Base-by-base conservation (phyloP, 208 protist species). In the Trypanosoma scelopori region DNA sequence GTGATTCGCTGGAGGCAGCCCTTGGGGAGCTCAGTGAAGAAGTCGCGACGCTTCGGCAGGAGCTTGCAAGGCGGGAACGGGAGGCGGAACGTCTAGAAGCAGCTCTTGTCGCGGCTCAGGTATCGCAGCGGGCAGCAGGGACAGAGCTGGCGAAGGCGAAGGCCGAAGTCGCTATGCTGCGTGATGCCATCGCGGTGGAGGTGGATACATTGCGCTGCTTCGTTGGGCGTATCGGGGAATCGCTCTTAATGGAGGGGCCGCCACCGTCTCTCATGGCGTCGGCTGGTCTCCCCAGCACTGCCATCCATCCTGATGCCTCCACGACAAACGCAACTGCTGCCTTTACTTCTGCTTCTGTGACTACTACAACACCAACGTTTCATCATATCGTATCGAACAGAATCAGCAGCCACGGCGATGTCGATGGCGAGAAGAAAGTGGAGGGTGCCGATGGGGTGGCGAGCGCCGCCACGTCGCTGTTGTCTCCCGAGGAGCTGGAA, bases 401-500 rank as follows among this genome's bases (percentile, higher is more conserved):
- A 16, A 35, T 23, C 27, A 2, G 42, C 42, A 51, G 0, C 42
- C 13, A 1, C 20, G 46, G 13, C 5, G 25, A 25, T 25, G 30
- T 11, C 39, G 11, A 48, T 25, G 15, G 3, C 3, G 25, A 25
- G 39, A 46, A 16, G 12, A 23, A 5, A 13, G 15, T 28, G 6
- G 39, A 35, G 3, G 25, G n/a, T 23, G 20, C 41, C 2, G 5
- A 32, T 39, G 18, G n/a, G 12, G 39, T 45, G 9, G 68, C 11
- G 32, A n/a, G 55, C 0, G 6, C 62, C 4, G 18, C 58, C 12
- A 68, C 74, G 4, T 59, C 57, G 22, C 56, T 85, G 15, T 57
- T 87, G n/a, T 91, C 84, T 3, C 56, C 78, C 12, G 76, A 74
- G 30, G 84, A 85, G 49, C 53, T 91, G 55, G 81, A 99, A 75